These are phyloP conservation scores for Solanum phureja DNA, from an alignment of 257 asterid species.

Conservation along the genomic window DNA sequence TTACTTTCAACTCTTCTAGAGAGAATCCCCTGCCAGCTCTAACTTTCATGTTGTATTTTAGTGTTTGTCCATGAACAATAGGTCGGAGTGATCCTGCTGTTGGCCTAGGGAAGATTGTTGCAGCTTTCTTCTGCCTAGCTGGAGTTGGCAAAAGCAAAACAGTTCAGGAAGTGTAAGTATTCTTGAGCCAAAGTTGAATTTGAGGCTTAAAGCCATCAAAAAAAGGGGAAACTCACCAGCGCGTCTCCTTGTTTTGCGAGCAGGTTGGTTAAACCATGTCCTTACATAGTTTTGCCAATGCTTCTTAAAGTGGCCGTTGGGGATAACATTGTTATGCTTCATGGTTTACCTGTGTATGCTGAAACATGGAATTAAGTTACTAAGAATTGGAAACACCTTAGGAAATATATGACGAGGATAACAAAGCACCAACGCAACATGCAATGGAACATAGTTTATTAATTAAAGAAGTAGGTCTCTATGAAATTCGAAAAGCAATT, in stretches of 20 bases:
- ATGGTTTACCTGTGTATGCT: no score
- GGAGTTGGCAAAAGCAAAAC: neutral
- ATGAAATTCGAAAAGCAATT: neutral
- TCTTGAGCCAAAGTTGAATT: neutral
- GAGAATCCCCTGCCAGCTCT: neutral
- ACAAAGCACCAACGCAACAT: neutral
- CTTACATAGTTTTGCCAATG: neutral
- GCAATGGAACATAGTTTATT: neutral
- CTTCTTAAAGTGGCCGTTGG: neutral
- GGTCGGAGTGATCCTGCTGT: neutral
- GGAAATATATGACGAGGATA: no score
- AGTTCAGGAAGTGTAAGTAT: neutral
- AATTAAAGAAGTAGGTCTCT: neutral
- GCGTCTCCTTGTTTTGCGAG: neutral
- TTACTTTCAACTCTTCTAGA: neutral
- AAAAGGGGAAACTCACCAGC: neutral
- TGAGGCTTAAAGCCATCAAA: neutral
- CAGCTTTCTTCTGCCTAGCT: neutral
- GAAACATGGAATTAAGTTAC: no score
- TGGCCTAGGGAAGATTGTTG: neutral
- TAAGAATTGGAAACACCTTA: no score
- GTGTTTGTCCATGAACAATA: conserved; percentile 1
- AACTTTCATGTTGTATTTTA: neutral
- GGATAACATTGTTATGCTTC: neutral
- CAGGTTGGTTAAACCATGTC: conserved; percentile 1